Evolutionary conservation across 2,329 filamentous ascomycete species (phyloP), one percentile per base, ranked within the genome.

Genomic region (Paramyrothecium sp.): DNA sequence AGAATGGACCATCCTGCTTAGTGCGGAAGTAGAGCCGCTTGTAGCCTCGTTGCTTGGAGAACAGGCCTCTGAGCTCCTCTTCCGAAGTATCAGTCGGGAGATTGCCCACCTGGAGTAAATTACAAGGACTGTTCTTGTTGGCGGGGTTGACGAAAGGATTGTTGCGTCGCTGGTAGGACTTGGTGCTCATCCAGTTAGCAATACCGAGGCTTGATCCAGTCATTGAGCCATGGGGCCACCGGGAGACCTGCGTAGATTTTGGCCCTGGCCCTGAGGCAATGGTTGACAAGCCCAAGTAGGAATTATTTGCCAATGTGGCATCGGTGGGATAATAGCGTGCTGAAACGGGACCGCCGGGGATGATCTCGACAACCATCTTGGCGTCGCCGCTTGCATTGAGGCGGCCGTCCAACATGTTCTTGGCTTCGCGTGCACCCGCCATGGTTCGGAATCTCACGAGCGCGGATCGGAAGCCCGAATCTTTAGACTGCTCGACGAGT

Each of bases 61-160:
- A 99, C 69, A 97, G 84, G 21, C 89, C 86, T 75, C 98, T 98
- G 56, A 99, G 83, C 72, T 98, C 95, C 69, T 98, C 94, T 69
- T 99, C 94, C 0, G 91, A 94, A 0, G 93, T 96, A 69, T 97
- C 91, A 56, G 92, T 86, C 0, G 94, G 95, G 48, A 99, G 78
- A 67, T 99, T 98, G n/a, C 95, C 94, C 20, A 99, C 94, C 68
- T 99, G 98, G 8, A 99, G 81, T 0, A 95, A 98, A 70, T 99
- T 98, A 82, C 95, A 98, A 0, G 95, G 95, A 1, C 94, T 93
- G 66, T 98, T 97, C 73, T 97, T 91, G 69, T 99, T 95, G 16
- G 94, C 93, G 1, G 93, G 94, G 64, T 98, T 98, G 59, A 91
- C 90, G 0, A 93, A 89, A 16, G 94, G 94, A 60, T 92, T 90